Evolutionary conservation across 169 alveolate genomes (phyloP).

Genomic region (Fabrea salina): DNA sequence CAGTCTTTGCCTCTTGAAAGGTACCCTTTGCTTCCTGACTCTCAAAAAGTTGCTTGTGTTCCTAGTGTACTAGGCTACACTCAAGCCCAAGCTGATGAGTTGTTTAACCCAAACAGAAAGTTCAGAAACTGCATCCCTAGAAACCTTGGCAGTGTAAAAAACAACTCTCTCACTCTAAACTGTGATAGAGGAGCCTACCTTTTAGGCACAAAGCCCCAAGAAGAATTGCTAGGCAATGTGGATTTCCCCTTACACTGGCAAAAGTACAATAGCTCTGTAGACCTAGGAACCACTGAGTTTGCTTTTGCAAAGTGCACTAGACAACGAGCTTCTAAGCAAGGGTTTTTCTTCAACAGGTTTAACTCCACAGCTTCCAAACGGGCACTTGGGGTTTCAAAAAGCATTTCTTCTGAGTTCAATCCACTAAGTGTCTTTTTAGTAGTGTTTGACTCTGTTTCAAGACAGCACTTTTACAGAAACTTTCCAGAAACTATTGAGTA

Average conservation of each 20-base stretch:
- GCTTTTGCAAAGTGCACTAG: conserved; percentile 4
- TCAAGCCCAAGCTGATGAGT: not conserved
- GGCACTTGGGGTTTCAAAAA: not conserved
- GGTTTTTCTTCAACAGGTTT: not conserved
- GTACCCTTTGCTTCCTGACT: too few relatives aligned
- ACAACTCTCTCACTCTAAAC: too few relatives aligned
- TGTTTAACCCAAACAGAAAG: too few relatives aligned
- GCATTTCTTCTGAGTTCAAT: not conserved
- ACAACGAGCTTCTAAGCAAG: not conserved
- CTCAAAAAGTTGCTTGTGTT: not conserved
- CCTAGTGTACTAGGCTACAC: not conserved
- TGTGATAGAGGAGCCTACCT: too few relatives aligned
- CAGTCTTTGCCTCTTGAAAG: too few relatives aligned
- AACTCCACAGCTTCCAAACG: not conserved
- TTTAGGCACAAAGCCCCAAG: not conserved
- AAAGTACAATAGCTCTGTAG: too few relatives aligned
- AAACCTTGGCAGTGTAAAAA: too few relatives aligned
- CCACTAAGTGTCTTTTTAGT: not conserved
- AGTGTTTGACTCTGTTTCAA: conserved; percentile 9
- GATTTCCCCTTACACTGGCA: too few relatives aligned
- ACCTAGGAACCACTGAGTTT: not conserved
- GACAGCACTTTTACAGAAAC: conserved; percentile 18
- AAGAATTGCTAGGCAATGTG: too few relatives aligned
- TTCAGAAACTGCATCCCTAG: too few relatives aligned
- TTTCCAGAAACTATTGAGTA: not conserved